These are phyloP conservation scores for Apiospora hydei DNA, from an alignment of 2,329 filamentous ascomycete genomes.

Conservation along the genomic window DNA sequence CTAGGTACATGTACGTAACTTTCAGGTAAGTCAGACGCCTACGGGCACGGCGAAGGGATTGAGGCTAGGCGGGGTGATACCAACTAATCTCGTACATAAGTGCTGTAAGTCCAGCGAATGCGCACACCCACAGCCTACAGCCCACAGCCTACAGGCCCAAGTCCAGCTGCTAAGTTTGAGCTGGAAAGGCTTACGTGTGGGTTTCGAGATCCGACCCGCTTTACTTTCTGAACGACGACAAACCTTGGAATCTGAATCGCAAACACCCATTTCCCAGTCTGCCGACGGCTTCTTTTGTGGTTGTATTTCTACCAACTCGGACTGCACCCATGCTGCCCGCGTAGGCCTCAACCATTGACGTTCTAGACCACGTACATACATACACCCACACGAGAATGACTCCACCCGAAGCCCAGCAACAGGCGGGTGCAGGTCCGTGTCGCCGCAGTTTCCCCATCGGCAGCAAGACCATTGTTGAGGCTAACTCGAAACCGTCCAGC, in stretches of 20 bases:
- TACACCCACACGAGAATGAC: constrained; percentile 36
- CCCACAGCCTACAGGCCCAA: not conserved
- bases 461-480: constrained; percentile 21
- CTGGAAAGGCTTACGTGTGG: constrained; percentile 36
- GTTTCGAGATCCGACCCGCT: constrained; percentile 25
- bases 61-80: constrained; percentile 11
- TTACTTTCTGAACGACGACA: constrained; percentile 22
- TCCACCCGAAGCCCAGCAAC: constrained; percentile 41
- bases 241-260: constrained; percentile 15
- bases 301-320: not conserved
- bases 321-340: not conserved
- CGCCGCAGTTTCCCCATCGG: constrained; percentile 24
- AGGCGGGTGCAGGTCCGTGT: constrained; percentile 39
- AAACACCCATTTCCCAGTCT: constrained; percentile 11
- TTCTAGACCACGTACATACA: constrained; percentile 5
- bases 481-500: constrained; percentile 23
- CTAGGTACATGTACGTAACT: not conserved
- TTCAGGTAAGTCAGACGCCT: constrained; percentile 19
- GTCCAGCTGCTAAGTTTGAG: constrained; percentile 21
- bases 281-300: not conserved
- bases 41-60: not conserved
- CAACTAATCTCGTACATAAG: constrained; percentile 6
- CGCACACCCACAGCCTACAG: not conserved
- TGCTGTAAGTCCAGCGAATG: constrained; percentile 7
- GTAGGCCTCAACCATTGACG: not conserved